Evolutionary conservation across 2,329 filamentous ascomycete genomes (phyloP), one percentile per base, ranked within the genome.

Genomic region (Aspergillus viridinutans): DNA sequence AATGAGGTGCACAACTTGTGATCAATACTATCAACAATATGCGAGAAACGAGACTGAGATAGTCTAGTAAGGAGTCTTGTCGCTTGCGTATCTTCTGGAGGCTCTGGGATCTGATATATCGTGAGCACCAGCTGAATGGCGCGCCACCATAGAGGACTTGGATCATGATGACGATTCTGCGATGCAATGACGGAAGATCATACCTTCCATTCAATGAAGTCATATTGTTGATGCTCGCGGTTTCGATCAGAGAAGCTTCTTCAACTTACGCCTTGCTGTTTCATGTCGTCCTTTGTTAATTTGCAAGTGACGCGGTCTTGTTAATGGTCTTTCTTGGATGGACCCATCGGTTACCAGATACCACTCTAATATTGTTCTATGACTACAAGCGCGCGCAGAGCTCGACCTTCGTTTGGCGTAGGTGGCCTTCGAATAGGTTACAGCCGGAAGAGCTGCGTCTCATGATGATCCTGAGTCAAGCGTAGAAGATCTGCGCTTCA

Each of bases 211-310:
- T 14, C 23, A 2, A 23, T 23, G 43, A 47, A 25, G 43, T 47
- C 21, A 47, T 47, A 17, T 23, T 47, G 2, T 23, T 23, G 43
- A 47, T 47, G 43, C 12, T 47, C 40, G 21, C 4, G 21, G 6
- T 47, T 6, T 14, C 21, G 5, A 6, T 25, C 43, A 47, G 23
- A 17, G 3, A 23, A 25, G 9, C 9, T 25, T 21, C 26, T 54
- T 56, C 50, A 52, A 14, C 26, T 49, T 50, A 26, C 57, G 50
- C 21, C 52, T 61, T 49, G 54, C 42, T 23, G 53, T 47, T 10
- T 42, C 52, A 23, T 10, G 50, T 23, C 35, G 52, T 35, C 35
- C 26, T 32, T 49, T 40, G 10, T 50, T 49, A 28, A 29, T 57
- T 35, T 43, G 49, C 49, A 52, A 21, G 26, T 53, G 20, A 21